These are phyloP conservation scores for Phyllosticta capitalensis DNA, from an alignment of 2,329 filamentous ascomycete species.

Conservation along the genomic window DNA sequence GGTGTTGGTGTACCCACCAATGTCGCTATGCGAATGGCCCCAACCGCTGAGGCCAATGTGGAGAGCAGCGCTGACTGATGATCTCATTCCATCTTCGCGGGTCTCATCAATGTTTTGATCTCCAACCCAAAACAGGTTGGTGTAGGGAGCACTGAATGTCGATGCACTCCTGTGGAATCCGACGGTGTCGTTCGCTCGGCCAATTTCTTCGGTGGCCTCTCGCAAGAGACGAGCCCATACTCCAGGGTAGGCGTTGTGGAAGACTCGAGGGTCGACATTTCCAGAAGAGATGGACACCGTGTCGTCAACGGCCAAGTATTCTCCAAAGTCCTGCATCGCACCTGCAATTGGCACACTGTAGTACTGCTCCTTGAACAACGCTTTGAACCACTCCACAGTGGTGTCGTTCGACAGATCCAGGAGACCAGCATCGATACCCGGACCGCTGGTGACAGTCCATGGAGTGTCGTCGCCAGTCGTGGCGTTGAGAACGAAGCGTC, in stretches of 20 bases:
- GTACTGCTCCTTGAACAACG: constrained; percentile 24
- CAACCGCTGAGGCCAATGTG: constrained; percentile 31
- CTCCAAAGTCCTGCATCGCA: constrained; percentile 28
- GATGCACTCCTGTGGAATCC: constrained; percentile 28
- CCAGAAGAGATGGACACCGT: constrained; percentile 20
- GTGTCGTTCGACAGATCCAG: constrained; percentile 28
- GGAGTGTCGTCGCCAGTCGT: constrained; percentile 23
- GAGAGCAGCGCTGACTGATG: constrained; percentile 24
- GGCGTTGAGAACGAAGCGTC: constrained; percentile 27
- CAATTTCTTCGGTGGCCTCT: constrained; percentile 19
- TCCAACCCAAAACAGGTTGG: constrained; percentile 32
- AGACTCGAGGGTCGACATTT: constrained; percentile 22
- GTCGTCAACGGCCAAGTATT: constrained; percentile 24
- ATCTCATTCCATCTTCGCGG: constrained; percentile 27
- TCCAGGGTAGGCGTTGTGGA: constrained; percentile 27
- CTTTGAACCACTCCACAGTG: constrained; percentile 24
- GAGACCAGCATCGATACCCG: constrained; percentile 28
- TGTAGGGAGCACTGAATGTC: constrained; percentile 23
- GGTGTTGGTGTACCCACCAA: constrained; percentile 29
- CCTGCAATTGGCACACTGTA: constrained; percentile 28
- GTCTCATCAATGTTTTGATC: constrained; percentile 28
- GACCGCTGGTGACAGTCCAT: constrained; percentile 26
- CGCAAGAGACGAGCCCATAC: constrained; percentile 27
- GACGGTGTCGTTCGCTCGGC: constrained; percentile 22
- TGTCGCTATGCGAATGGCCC: constrained; percentile 26